Conservation (phyloP, 108 stramenopile species). For the Epipyxis sp. region DNA sequence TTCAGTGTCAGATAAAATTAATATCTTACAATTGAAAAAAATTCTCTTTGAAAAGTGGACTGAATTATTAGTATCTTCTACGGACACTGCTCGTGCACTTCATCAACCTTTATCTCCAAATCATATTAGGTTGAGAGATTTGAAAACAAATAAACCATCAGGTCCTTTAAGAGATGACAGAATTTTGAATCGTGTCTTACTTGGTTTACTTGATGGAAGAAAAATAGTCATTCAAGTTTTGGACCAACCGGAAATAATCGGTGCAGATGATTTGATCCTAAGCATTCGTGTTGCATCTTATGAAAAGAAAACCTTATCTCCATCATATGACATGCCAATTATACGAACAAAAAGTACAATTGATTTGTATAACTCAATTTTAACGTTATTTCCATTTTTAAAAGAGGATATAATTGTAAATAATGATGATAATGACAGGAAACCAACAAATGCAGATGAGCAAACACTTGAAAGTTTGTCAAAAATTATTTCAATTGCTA, state of each 20-base stretch:
- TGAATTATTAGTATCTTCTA: not conserved
- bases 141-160: not conserved
- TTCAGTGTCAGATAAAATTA: not conserved
- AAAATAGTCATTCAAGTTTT: slow-evolving; percentile 6
- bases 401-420: not conserved
- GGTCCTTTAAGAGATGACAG: slow-evolving; percentile 14
- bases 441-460: not conserved
- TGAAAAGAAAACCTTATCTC: not conserved
- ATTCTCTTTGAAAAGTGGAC: not conserved
- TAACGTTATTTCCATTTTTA: not conserved
- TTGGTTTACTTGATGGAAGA: slow-evolving; percentile 11
- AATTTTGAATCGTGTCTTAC: not conserved
- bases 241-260: not conserved
- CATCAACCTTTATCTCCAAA: not conserved
- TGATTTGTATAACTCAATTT: not conserved
- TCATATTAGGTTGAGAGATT: slow-evolving; percentile 14
- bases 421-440: not conserved
- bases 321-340: not conserved
- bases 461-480: not conserved
- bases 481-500: not conserved
- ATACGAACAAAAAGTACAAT: not conserved
- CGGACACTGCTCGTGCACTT: not conserved
- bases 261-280: slow-evolving; percentile 4
- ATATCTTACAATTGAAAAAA: not conserved
- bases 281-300: not conserved